Base-by-base conservation (phyloP, 495 filamentous ascomycete species). In the Lasiosphaeris hirsuta region DNA sequence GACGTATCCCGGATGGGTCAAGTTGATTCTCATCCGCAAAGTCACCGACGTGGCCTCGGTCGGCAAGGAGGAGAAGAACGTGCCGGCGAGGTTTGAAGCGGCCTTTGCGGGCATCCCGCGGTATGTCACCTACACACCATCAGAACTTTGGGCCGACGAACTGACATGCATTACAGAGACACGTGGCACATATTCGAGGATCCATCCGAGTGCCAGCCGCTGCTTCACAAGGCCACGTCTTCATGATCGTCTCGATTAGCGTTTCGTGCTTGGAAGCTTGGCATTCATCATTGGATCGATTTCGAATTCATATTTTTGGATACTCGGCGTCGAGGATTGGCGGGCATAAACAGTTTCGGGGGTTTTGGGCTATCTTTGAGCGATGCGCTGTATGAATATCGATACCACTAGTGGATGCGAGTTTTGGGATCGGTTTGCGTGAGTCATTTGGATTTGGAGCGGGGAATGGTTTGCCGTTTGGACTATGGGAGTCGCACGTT, bases 151-250 rank as follows among this genome's bases (percentile, higher is more conserved):
- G 39, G 14, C 14, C 40, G 18, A 42, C 52, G 45, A 62, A 11
- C 19, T 51, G 37, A 58, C 6, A 54, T 14, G 36, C 10, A 6
- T 1, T 41, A 44, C 1, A 78, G 74, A 36, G 71, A 80, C 34
- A 64, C 86, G 0, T 97, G 91, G 92, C 81, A 82, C 63, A 84
- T 92, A 1, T 96, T 96, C 75, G 83, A 88, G 49, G 77, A 89
- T 30, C 83, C 93, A 6, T 67, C 75, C 36, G 90, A 96, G 71
- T 81, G 79, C 62, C 59, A 63, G 46, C 42, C 68, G 43, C 45
- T 77, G 36, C 56, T 81, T 2, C 64, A 75, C 11, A 66, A 72
- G 58, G 64, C 67, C 4, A 66, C 79, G 7, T 35, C 23, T 1
- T 10, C 11, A 30, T 58, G 42, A 38, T 53, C 34, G 11, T 39